Percentiles rank a stretch among this genome's conserved stretches.
Evolutionary conservation across 805 yeast species (phyloP).

Genomic region (Saturnispora besseyi): DNA sequence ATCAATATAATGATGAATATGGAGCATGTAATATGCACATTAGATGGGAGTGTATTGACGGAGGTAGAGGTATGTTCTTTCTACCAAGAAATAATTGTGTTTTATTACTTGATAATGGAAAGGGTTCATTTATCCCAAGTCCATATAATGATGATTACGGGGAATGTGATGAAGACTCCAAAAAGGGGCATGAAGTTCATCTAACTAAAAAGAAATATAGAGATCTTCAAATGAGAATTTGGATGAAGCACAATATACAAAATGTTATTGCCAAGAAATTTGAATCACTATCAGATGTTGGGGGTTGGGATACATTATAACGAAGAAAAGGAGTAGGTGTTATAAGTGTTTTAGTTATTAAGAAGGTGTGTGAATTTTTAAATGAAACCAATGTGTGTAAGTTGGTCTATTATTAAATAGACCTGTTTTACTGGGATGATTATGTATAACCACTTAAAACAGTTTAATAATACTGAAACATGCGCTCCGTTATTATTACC

Average conservation of each 20-base stretch:
- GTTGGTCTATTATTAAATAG: no score
- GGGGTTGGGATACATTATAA: slow-evolving; percentile 90
- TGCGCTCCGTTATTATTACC: no score
- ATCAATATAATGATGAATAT: slow-evolving; percentile 40
- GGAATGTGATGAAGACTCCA: slow-evolving; percentile 67
- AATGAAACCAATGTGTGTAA: no score
- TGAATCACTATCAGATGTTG: slow-evolving; percentile 73
- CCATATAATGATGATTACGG: slow-evolving; percentile 87
- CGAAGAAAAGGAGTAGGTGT: no score
- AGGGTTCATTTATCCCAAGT: slow-evolving; percentile 76
- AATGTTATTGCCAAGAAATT: slow-evolving; percentile 70
- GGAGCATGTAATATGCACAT: slow-evolving; percentile 82
- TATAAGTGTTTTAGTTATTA: no score
- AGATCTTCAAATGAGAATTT: slow-evolving; percentile 52
- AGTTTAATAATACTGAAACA: no score
- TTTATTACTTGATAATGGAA: slow-evolving; percentile 56
- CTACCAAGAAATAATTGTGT: slow-evolving; percentile 61
- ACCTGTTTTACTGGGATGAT: no score
- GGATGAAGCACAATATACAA: slow-evolving; percentile 75
- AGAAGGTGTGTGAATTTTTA: no score
- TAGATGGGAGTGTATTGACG: slow-evolving; percentile 51
- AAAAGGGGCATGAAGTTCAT: slow-evolving; percentile 62
- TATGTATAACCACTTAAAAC: no score
- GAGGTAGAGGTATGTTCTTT: slow-evolving; percentile 58
- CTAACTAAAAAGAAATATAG: slow-evolving; percentile 56